A percentile compares a stretch with the other conserved stretches of the same genome.
These are phyloP conservation scores for Candida ipomoeae DNA, from an alignment of 805 yeast species.

Conservation along the genomic window DNA sequence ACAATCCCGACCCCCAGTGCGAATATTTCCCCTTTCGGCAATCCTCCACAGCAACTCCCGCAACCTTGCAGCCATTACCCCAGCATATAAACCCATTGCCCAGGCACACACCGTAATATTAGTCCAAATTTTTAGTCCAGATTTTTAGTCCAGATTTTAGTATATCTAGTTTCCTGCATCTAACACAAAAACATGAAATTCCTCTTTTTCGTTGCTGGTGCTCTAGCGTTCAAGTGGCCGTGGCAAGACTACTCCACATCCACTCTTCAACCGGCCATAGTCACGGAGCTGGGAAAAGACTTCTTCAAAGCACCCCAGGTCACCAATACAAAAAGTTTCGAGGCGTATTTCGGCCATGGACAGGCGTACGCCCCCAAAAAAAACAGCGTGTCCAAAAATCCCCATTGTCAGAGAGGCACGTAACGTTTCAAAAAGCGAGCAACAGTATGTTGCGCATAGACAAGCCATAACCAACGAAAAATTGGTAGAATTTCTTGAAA, in stretches of 20 bases:
- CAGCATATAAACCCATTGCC: no score
- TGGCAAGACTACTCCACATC: constrained; percentile 17
- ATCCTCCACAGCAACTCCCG: no score
- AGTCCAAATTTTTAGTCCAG: no score
- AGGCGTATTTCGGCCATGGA: constrained; percentile 9
- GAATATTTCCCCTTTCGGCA: no score
- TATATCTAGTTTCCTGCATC: no score
- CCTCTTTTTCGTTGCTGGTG: neutral
- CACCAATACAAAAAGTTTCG: constrained; percentile 2
- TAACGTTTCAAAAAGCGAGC: constrained; percentile 22
- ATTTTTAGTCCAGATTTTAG: no score
- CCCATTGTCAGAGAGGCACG: constrained; percentile 27
- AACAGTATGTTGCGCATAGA: constrained; percentile 23
- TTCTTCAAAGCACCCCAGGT: neutral
- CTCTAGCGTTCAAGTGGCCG: constrained; percentile 20
- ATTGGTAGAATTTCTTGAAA: constrained; percentile 24
- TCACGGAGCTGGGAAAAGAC: constrained; percentile 1
- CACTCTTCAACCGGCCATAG: constrained; percentile 6
- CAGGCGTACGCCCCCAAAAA: constrained; percentile 29
- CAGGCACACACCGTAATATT: no score
- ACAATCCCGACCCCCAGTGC: no score
- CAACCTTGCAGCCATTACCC: no score
- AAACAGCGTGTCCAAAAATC: constrained; percentile 28
- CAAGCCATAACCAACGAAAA: constrained; percentile 28
- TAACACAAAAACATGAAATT: neutral